These are phyloP conservation scores for Linnemannia hyalina DNA, from an alignment of 192 early-diverging fungal species.

Conservation along the genomic window DNA sequence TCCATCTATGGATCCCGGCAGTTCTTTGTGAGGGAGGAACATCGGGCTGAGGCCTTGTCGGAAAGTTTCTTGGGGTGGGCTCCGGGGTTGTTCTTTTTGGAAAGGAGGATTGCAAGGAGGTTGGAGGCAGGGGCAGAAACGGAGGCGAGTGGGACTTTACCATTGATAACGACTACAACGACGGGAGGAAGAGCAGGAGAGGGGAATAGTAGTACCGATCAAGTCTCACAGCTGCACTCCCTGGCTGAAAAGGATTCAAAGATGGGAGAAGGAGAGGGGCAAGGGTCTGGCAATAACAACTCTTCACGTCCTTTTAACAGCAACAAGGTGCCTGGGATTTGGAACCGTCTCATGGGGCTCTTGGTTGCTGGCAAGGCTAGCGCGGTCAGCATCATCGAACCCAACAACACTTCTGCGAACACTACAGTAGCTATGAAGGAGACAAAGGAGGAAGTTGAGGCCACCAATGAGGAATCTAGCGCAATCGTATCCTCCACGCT, in stretches of 20 bases:
- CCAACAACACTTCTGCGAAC: neutral
- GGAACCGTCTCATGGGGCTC: neutral
- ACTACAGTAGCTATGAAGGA: neutral
- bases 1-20: constrained; percentile 24
- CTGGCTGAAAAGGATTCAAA: neutral
- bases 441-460: neutral
- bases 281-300: neutral
- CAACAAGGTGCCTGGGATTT: neutral
- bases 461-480: neutral
- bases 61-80: constrained; percentile 16
- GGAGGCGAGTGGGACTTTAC: neutral
- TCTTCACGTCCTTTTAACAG: neutral
- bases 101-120: constrained; percentile 6
- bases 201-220: neutral
- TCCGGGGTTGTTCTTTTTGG: constrained; percentile 11
- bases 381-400: neutral
- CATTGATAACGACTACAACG: neutral
- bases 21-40: constrained; percentile 31
- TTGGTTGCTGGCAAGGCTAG: neutral
- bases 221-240: neutral
- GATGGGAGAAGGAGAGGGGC: neutral
- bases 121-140: neutral
- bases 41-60: constrained; percentile 10
- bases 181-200: neutral
- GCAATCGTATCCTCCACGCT: neutral